Evolutionary conservation across 78 protist species (phyloP).

Genomic region (Dictyostelium firmibasis): DNA sequence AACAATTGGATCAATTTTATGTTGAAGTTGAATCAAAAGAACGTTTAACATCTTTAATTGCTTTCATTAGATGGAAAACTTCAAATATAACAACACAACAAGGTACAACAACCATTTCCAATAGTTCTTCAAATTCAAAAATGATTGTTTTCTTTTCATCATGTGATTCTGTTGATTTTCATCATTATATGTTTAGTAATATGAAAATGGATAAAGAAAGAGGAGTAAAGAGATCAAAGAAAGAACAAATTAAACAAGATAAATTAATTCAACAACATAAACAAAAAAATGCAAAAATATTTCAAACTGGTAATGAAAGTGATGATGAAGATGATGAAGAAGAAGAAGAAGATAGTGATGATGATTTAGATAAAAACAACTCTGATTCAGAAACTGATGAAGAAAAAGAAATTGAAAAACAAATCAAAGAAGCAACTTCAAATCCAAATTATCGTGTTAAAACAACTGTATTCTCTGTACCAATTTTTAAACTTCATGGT

Average conservation of each 20-base stretch:
- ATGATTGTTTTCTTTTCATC: constrained; percentile 89
- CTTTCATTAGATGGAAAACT: constrained; percentile 72
- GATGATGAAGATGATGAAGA: neutral
- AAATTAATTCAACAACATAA: neutral
- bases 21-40: constrained; percentile 76
- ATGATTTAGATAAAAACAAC: neutral
- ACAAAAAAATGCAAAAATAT: neutral
- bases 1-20: constrained; percentile 66
- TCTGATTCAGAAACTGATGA: neutral
- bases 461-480: constrained; percentile 1
- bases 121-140: constrained; percentile 25
- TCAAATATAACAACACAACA: neutral
- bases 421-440: neutral
- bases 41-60: constrained; percentile 41
- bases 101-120: too few species aligned
- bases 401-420: constrained; percentile 3
- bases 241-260: neutral
- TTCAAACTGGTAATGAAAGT: neutral
- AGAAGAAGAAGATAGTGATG: neutral
- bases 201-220: constrained; percentile 83
- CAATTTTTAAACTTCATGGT: constrained; percentile 90
- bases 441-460: neutral
- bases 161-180: constrained; percentile 91
- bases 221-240: neutral
- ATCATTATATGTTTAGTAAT: constrained; percentile 93